Percentiles rank a stretch among this genome's conserved stretches.
These are phyloP conservation scores for Sanguinoderma infundibulare DNA, from an alignment of 1,284 basidiomycete species.

Conservation along the genomic window DNA sequence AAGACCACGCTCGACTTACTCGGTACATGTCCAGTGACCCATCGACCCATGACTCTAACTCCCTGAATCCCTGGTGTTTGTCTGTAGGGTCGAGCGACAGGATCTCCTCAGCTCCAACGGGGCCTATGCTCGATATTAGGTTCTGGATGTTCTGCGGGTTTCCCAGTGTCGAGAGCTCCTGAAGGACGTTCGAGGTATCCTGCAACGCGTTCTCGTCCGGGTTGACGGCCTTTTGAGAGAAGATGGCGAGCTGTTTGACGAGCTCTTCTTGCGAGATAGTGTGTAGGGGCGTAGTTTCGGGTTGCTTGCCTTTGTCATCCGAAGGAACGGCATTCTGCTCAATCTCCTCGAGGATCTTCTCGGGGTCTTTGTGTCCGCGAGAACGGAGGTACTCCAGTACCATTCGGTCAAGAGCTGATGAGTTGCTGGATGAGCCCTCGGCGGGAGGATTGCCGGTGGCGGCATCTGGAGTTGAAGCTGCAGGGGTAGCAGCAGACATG, in stretches of 20 bases:
- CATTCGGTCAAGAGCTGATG: constrained; percentile 55
- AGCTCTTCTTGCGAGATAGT: constrained; percentile 64
- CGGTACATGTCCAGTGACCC: constrained; percentile 87
- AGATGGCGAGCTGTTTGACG: constrained; percentile 67
- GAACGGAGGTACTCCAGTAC: constrained; percentile 86
- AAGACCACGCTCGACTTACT: constrained; percentile 44
- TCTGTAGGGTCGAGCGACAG: constrained; percentile 87
- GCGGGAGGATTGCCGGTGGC: constrained; percentile 23
- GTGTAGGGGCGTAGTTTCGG: constrained; percentile 40
- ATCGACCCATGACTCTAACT: constrained; percentile 94
- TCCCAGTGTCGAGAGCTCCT: constrained; percentile 67
- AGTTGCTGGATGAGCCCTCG: constrained; percentile 23
- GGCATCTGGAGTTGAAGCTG: constrained; percentile 40
- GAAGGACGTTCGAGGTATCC: constrained; percentile 64
- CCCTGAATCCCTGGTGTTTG: constrained; percentile 85
- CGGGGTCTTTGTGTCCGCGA: constrained; percentile 80
- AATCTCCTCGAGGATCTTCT: constrained; percentile 76
- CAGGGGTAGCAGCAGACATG: constrained; percentile 53
- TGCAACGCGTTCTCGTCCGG: constrained; percentile 71
- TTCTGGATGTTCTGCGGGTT: constrained; percentile 73
- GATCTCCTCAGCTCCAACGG: constrained; percentile 82
- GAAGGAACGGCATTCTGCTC: constrained; percentile 49
- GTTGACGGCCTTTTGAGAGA: constrained; percentile 63
- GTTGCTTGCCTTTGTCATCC: constrained; percentile 56
- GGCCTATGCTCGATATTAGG: constrained; percentile 74